Conservation (phyloP, 2,329 filamentous ascomycete species). For the Cercospora sojina region DNA sequence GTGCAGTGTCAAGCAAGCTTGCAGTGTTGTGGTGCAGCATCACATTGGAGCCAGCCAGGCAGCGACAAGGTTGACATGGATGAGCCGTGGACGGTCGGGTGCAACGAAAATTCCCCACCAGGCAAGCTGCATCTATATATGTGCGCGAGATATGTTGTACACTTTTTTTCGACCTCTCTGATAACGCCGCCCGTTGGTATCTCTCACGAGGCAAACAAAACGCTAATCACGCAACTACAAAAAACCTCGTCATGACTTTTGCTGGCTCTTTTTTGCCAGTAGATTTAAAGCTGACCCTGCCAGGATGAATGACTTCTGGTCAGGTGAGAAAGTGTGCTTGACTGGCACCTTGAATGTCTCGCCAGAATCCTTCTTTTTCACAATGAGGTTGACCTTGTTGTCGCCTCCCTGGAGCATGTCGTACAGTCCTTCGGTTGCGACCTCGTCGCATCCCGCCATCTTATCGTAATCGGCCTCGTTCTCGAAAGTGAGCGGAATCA, state of each 20-base stretch:
- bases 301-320: conserved; percentile 88
- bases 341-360: conserved; percentile 69
- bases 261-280: conserved; percentile 62
- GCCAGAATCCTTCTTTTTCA: conserved; percentile 51
- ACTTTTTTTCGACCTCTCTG: not conserved
- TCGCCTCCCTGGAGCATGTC: conserved; percentile 78
- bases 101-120: not conserved
- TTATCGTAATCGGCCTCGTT: conserved; percentile 84
- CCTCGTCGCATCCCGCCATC: conserved; percentile 78
- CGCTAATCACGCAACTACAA: not conserved
- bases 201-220: not conserved
- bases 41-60: not conserved
- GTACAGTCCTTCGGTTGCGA: conserved; percentile 77
- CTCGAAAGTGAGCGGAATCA: conserved; percentile 88
- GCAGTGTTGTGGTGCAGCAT: not conserved
- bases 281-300: conserved; percentile 93
- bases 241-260: conserved; percentile 10
- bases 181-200: conserved; percentile 9
- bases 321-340: conserved; percentile 83
- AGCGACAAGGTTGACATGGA: not conserved
- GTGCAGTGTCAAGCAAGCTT: not conserved
- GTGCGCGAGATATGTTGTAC: not conserved
- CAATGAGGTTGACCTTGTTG: conserved; percentile 68
- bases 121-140: not conserved
- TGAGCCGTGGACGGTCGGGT: not conserved